Percentiles rank a stretch among this genome's conserved stretches.
Conservation (phyloP, 306 rosid species). For the Quercus robur region DNA sequence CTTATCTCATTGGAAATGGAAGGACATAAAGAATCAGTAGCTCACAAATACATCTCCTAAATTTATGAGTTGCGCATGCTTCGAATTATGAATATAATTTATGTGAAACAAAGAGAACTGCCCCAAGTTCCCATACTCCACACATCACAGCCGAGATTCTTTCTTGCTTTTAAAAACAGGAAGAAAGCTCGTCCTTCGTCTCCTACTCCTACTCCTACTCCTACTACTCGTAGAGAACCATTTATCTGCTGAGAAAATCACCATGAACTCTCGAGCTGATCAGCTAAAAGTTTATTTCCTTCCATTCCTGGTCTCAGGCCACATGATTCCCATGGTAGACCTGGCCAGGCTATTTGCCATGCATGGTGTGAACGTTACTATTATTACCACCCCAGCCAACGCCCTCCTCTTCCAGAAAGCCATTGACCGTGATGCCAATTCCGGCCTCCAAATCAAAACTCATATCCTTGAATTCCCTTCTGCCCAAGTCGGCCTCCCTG, state of each 20-base stretch:
- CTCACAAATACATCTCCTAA: too few species aligned
- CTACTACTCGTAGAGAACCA: too few species aligned
- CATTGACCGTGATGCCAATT: slow-evolving; percentile 23
- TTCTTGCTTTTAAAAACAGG: too few species aligned
- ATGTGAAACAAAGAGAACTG: too few species aligned
- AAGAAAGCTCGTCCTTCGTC: not conserved
- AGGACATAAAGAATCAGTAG: too few species aligned
- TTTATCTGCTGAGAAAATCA: too few species aligned
- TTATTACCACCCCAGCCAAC: slow-evolving; percentile 35
- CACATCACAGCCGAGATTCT: too few species aligned
- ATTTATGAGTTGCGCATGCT: too few species aligned
- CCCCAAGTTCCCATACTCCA: too few species aligned
- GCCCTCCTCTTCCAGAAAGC: slow-evolving; percentile 35
- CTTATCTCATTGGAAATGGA: too few species aligned
- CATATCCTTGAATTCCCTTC: slow-evolving; percentile 30
- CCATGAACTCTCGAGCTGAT: slow-evolving; percentile 9
- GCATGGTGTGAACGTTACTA: slow-evolving; percentile 23
- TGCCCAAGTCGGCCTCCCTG: slow-evolving; percentile 23
- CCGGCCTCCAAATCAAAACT: slow-evolving; percentile 27
- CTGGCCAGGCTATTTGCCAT: slow-evolving; percentile 39
- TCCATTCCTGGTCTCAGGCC: slow-evolving; percentile 38
- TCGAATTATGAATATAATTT: too few species aligned
- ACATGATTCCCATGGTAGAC: slow-evolving; percentile 43
- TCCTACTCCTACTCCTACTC: not conserved
- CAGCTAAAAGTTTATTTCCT: slow-evolving; percentile 26